A percentile compares a stretch with the other conserved stretches of the same genome.
phyloP scores from a whole-genome alignment of 176 grass and related monocot genomes.

The Musa troglodytarum region DNA sequence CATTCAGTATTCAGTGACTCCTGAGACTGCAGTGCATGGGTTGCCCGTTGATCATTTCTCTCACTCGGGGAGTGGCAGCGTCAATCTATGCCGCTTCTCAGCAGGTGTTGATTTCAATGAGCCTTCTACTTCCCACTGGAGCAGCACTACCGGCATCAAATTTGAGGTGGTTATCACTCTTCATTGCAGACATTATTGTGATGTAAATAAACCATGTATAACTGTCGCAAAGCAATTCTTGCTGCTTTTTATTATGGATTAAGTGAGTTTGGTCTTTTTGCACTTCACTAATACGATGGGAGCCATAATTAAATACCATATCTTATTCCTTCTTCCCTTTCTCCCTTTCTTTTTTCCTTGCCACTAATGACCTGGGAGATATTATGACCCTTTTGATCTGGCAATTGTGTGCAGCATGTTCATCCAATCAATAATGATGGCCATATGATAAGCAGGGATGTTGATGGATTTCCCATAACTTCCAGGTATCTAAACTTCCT shows the following conservation, averaged over 20 bases:
- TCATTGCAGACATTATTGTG: slow-evolving; percentile 7
- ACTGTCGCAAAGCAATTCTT: not conserved
- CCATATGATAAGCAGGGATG: slow-evolving; percentile 56
- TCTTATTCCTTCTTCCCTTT: slow-evolving; percentile 7
- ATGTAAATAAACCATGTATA: slow-evolving; percentile 1
- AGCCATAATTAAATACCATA: not conserved
- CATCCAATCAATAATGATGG: slow-evolving; percentile 87
- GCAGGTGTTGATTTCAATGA: slow-evolving; percentile 82
- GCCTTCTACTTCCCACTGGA: slow-evolving; percentile 87
- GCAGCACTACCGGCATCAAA: slow-evolving; percentile 75
- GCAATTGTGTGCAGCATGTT: slow-evolving; percentile 45
- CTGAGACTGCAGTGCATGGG: slow-evolving; percentile 87
- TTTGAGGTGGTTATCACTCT: slow-evolving; percentile 48
- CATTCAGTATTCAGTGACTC: slow-evolving; percentile 79
- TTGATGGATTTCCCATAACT: slow-evolving; percentile 86
- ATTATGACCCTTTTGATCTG: not conserved
- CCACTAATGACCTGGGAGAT: not conserved
- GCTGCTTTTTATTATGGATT: not conserved
- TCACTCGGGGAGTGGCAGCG: slow-evolving; percentile 58
- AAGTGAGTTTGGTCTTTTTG: not conserved
- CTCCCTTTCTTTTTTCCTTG: not conserved
- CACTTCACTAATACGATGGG: not conserved
- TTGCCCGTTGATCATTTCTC: slow-evolving; percentile 79
- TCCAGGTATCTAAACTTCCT: slow-evolving; percentile 54
- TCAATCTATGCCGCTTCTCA: slow-evolving; percentile 75